Percentiles rank a stretch among this genome's conserved stretches.
Conservation (phyloP, 106 monocot species). For the Dendrobium catenatum region DNA sequence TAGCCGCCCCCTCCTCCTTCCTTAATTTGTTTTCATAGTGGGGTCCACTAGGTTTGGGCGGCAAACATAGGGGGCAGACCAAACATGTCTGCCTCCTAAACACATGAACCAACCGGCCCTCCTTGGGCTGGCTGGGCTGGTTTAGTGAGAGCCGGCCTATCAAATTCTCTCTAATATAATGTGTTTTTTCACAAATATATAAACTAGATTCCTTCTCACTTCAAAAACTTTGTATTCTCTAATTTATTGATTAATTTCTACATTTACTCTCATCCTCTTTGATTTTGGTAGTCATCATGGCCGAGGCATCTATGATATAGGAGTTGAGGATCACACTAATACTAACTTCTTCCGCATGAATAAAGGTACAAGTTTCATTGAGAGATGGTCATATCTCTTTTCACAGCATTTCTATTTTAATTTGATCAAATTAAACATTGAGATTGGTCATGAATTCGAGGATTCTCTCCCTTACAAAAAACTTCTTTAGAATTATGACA, state of each 20-base stretch:
- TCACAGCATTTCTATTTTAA: not conserved
- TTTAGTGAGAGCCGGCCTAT: no score
- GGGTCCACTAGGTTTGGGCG: no score
- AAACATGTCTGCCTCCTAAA: no score
- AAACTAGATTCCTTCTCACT: not conserved
- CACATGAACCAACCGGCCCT: no score
- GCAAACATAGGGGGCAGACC: no score
- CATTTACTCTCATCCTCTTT: not conserved
- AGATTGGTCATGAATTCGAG: not conserved
- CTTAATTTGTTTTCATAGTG: no score
- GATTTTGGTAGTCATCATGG: not conserved
- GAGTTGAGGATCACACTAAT: not conserved
- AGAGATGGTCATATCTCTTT: not conserved
- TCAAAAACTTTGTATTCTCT: not conserved
- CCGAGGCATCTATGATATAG: not conserved
- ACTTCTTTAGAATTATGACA: not conserved
- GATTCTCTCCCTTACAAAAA: not conserved
- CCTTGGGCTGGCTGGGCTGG: no score
- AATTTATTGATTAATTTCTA: not conserved
- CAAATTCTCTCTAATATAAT: no score
- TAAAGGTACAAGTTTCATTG: not conserved
- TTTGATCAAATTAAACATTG: not conserved
- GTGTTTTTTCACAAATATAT: not conserved
- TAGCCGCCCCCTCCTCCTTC: no score
- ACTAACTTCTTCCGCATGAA: not conserved